Base-by-base conservation (phyloP, 2,329 filamentous ascomycete species). In the Pseudocercospora pini-densiflorae region DNA sequence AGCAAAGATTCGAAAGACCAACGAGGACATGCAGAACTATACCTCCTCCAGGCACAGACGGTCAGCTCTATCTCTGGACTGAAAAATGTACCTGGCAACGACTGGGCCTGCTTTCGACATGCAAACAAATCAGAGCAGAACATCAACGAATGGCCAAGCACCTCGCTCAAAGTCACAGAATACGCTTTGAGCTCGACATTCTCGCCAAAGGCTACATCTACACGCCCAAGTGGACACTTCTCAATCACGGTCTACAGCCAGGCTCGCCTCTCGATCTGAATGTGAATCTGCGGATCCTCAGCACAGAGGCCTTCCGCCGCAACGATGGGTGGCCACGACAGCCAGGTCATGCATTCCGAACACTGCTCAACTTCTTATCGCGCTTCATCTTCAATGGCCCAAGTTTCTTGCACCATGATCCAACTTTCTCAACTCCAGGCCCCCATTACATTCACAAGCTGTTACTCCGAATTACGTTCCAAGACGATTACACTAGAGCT, bases 321-420 rank as follows among this genome's bases (percentile, higher is more conserved):
- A 69, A 70, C n/a, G 67, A 70, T n/a, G 61, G 66, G 43, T 68
- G 65, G 69, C 67, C 70, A 2, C 55, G 65, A 10, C 70, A 67
- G 33, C 67, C 69, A 7, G 67, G 70, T 14, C 61, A 64, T 5
- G 63, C 65, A 1, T 71, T 71, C 24, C 55, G 66, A 21, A 54
- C 62, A 2, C 65, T 76, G 3, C 64, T 72, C 24, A 66, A 61
- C 9, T 66, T 75, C 19, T 64, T 74, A 6, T 71, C 66, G 33
- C 66, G 66, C n/a, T 70, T 73, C 62, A 49, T 76, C 1, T 64
- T 62, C 54, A 59, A 59, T 16, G 74, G 73, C 4, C 72, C 72
- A 4, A 66, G 64, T 23, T 71, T 68, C 31, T 24, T 68, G 2
- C 49, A 67, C 43, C 23, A 64, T 1, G 55, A 64, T 16, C 66